Base-by-base conservation (phyloP, 2,329 filamentous ascomycete genomes). In the Paradendryphiella salina region DNA sequence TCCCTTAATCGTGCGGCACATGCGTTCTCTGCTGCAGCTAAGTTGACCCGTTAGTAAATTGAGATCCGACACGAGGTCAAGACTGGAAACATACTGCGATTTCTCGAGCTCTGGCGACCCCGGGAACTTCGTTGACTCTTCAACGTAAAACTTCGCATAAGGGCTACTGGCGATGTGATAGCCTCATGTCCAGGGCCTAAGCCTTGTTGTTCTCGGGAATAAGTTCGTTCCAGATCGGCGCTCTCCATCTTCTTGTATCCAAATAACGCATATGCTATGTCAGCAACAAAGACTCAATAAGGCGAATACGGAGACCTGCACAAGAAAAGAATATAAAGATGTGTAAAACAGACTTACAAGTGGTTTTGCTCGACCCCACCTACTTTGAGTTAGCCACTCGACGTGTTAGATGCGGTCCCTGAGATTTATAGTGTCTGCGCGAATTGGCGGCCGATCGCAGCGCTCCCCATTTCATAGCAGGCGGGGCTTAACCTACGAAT, bases 121-220 rank as follows among this genome's bases (percentile, higher is more conserved):
- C 42, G 39, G 4, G 15, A 28, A 38, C 58, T 59, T 46, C 56
- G 52, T 37, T 52, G 60, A 51, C 57, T 65, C 17, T 61, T 56
- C 23, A 61, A 57, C 29, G 63, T 70, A 21, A 62, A 59, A 46
- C 64, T 67, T 13, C 60, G 54, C 14, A 70, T 61, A 13, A 69
- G 57, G 26, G 63, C 56, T 53, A 66, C 61, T 2, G 69, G 66
- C 13, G 65, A 66, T 8, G 58, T 61, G 21, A 61, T 50, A 21
- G 56, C 52, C 17, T 67, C 60, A 13, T 67, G 47, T 9, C 57
- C 65, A 26, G 60, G 49, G 2, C 56, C 61, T 11, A 68, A 54
- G 46, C 64, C 54, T 42, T 68, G 63, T 47, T 69, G 67, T 50
- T 71, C 67, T 14, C 64, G 59, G 53, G 69, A 70, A 59, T 66